Evolutionary conservation across 2,329 filamentous ascomycete species (phyloP).

Genomic region (Tolypocladium endophyticum): DNA sequence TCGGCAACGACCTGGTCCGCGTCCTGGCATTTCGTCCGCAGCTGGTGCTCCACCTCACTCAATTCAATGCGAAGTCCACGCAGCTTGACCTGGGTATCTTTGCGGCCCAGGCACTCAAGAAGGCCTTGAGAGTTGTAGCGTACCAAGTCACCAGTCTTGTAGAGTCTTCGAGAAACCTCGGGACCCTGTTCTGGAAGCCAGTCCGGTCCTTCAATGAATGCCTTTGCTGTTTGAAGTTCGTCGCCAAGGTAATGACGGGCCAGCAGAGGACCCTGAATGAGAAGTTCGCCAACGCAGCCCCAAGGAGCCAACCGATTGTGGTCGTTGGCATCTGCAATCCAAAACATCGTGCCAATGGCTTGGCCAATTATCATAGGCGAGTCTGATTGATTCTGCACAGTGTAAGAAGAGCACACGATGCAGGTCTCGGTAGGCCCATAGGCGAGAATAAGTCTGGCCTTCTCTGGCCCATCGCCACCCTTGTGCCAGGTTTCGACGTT

Average conservation of each 20-base stretch:
- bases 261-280: conserved; percentile 14
- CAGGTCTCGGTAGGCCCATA: conserved; percentile 5
- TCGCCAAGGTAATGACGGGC: conserved; percentile 12
- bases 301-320: conserved; percentile 8
- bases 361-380: neutral
- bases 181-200: conserved; percentile 9
- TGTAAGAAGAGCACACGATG: neutral
- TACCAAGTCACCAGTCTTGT: conserved; percentile 13
- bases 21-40: neutral
- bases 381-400: neutral
- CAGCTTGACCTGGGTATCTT: conserved; percentile 34
- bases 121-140: conserved; percentile 19
- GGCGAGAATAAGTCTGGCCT: neutral
- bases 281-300: conserved; percentile 13
- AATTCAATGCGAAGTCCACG: conserved; percentile 26
- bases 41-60: conserved; percentile 5
- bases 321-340: conserved; percentile 11
- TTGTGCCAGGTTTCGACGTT: neutral
- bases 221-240: conserved; percentile 8
- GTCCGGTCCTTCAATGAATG: conserved; percentile 33
- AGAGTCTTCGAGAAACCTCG: conserved; percentile 2
- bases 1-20: conserved; percentile 2
- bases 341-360: conserved; percentile 4
- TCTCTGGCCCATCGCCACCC: neutral
- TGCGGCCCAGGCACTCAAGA: conserved; percentile 21